A percentile compares a stretch with the other conserved stretches of the same genome.
phyloP scores from a whole-genome alignment of 1,284 basidiomycete genomes.

The Trichosporon inkin region DNA sequence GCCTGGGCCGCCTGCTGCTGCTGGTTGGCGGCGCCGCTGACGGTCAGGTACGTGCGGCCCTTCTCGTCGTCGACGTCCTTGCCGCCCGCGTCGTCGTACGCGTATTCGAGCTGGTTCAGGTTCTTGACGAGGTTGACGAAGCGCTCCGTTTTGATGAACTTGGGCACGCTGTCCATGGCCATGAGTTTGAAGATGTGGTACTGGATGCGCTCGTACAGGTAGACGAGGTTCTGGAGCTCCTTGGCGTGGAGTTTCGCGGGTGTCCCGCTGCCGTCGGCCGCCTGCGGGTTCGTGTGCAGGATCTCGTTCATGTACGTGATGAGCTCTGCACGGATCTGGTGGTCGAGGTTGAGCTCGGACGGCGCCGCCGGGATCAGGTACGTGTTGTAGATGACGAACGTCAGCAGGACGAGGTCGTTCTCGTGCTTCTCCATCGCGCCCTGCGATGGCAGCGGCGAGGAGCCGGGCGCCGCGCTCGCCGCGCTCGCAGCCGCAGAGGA shows the following conservation, averaged over 20 bases:
- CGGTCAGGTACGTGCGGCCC: conserved; percentile 46
- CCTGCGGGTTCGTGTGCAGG: conserved; percentile 47
- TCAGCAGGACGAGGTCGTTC: conserved; percentile 87
- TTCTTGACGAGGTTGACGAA: conserved; percentile 26
- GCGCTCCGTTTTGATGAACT: conserved; percentile 47
- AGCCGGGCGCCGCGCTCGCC: conserved; percentile 21
- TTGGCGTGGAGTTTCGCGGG: conserved; percentile 82
- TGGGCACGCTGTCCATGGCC: conserved; percentile 96
- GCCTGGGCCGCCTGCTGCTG: conserved; percentile 20
- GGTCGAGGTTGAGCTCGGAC: conserved; percentile 97
- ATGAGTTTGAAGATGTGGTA: conserved; percentile 93
- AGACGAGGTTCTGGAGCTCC: conserved; percentile 88
- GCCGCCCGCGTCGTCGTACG: conserved; percentile 28
- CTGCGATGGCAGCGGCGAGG: conserved; percentile 50
- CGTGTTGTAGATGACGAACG: conserved; percentile 71
- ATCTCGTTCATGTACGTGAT: conserved; percentile 87
- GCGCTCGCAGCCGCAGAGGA: conserved; percentile 74
- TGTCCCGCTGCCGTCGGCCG: conserved; percentile 56
- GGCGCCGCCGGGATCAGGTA: conserved; percentile 93
- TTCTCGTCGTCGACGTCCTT: conserved; percentile 17
- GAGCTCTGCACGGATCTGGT: conserved; percentile 88
- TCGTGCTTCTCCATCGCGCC: conserved; percentile 97
- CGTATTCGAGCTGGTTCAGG: conserved; percentile 36
- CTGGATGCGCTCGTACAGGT: conserved; percentile 92
- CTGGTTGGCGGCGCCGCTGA: conserved; percentile 44